Conservation (phyloP, 306 rosid species). For the Ammopiptanthus mongolicus region DNA sequence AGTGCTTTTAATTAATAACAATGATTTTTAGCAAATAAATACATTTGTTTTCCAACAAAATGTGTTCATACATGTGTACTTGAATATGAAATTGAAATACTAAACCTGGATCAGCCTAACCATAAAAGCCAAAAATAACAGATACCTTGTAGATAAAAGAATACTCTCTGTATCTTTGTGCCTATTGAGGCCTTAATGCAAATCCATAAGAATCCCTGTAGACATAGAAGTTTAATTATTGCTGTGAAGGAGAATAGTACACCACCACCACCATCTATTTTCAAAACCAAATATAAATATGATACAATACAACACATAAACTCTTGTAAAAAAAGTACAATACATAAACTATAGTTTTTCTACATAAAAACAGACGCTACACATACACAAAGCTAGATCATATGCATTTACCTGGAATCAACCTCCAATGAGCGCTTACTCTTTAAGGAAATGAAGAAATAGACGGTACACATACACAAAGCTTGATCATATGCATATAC, state of each 20-base stretch:
- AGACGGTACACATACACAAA: too few relatives aligned
- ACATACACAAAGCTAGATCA: too few relatives aligned
- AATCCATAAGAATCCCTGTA: slow-evolving; percentile 88
- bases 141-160: slow-evolving; percentile 71
- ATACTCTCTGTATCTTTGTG: slow-evolving; percentile 69
- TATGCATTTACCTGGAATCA: slow-evolving; percentile 72
- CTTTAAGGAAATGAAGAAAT: too few relatives aligned
- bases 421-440: slow-evolving; percentile 92
- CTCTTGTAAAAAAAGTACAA: too few relatives aligned
- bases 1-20: background rate
- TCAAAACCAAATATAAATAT: background rate
- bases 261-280: background rate
- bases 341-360: background rate
- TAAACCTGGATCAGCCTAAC: slow-evolving; percentile 3
- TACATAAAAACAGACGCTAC: background rate
- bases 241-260: background rate
- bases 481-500: too few relatives aligned
- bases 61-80: background rate
- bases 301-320: too few relatives aligned
- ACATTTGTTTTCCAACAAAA: background rate
- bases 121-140: slow-evolving; percentile 8
- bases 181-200: slow-evolving; percentile 89
- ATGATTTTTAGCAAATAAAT: background rate
- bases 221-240: background rate
- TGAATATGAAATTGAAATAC: slow-evolving; percentile 11